A percentile compares a stretch with the other conserved stretches of the same genome.
phyloP scores from a whole-genome alignment of 2,329 filamentous ascomycete species.

The Ilyonectria robusta region DNA sequence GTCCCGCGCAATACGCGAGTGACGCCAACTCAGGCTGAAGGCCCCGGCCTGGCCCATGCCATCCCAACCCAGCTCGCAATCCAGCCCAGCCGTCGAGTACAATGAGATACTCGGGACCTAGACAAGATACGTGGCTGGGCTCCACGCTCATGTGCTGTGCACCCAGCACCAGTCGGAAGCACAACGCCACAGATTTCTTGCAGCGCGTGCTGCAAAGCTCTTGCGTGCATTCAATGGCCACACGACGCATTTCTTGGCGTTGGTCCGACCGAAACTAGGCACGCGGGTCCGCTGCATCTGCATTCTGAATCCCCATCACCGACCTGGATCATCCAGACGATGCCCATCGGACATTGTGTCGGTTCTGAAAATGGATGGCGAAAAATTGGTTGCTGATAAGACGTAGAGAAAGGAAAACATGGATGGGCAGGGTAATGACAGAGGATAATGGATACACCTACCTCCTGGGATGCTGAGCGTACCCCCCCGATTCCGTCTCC shows the following conservation, averaged over 20 bases:
- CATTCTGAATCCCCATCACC: slow-evolving; percentile 6
- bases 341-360: slow-evolving; percentile 5
- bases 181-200: slow-evolving; percentile 35
- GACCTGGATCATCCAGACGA: slow-evolving; percentile 20
- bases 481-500: neutral
- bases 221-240: slow-evolving; percentile 27
- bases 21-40: slow-evolving; percentile 9
- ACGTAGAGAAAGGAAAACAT: neutral
- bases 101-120: slow-evolving; percentile 33
- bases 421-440: neutral
- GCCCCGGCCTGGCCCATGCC: slow-evolving; percentile 28
- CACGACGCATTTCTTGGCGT: slow-evolving; percentile 7
- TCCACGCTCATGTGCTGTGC: slow-evolving; percentile 25
- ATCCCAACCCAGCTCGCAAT: slow-evolving; percentile 29
- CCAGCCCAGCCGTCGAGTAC: slow-evolving; percentile 23
- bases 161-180: slow-evolving; percentile 30
- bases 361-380: slow-evolving; percentile 4
- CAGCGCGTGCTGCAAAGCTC: slow-evolving; percentile 28
- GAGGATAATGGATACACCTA: slow-evolving; percentile 11
- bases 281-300: slow-evolving; percentile 25
- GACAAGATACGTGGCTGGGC: slow-evolving; percentile 23
- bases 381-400: neutral
- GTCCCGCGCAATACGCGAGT: neutral
- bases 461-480: neutral
- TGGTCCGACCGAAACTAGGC: slow-evolving; percentile 24